phyloP scores from a whole-genome alignment of 1,139 yeast species.

The Hansenula lynferdii region DNA sequence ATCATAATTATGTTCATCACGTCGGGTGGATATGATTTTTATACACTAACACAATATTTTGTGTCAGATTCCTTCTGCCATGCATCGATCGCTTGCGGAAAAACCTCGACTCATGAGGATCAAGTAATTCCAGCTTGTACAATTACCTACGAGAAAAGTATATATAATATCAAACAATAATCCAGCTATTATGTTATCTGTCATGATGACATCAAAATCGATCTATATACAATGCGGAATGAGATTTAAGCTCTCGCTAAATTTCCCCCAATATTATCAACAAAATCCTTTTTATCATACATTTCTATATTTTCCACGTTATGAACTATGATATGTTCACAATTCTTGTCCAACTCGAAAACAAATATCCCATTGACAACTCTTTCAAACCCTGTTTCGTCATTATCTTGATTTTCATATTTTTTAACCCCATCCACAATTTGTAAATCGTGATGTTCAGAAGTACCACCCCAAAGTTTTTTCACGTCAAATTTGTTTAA shows the following conservation, averaged over 20 bases:
- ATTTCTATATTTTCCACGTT: constrained; percentile 75
- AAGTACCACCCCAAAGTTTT: not conserved
- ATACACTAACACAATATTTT: too few species aligned
- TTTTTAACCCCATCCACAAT: not conserved
- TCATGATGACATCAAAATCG: too few species aligned
- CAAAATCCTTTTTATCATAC: constrained; percentile 35
- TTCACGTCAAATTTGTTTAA: constrained; percentile 1
- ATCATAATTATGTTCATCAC: too few species aligned
- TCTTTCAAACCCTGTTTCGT: constrained; percentile 3
- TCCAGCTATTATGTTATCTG: too few species aligned
- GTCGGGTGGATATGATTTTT: too few species aligned
- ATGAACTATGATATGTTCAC: constrained; percentile 60
- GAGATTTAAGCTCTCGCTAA: not conserved
- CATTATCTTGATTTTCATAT: not conserved
- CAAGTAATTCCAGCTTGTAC: too few species aligned
- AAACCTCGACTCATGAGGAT: too few species aligned
- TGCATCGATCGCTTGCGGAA: too few species aligned
- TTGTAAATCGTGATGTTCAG: not conserved
- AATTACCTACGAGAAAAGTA: too few species aligned
- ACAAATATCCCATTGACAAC: constrained; percentile 55
- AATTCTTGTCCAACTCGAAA: constrained; percentile 61
- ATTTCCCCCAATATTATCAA: constrained; percentile 7
- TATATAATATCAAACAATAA: too few species aligned
- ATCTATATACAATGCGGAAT: not conserved
- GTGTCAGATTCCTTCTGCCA: too few species aligned